Conservation (phyloP, 352 stramenopile species). For the Globisporangium echinulatum region DNA sequence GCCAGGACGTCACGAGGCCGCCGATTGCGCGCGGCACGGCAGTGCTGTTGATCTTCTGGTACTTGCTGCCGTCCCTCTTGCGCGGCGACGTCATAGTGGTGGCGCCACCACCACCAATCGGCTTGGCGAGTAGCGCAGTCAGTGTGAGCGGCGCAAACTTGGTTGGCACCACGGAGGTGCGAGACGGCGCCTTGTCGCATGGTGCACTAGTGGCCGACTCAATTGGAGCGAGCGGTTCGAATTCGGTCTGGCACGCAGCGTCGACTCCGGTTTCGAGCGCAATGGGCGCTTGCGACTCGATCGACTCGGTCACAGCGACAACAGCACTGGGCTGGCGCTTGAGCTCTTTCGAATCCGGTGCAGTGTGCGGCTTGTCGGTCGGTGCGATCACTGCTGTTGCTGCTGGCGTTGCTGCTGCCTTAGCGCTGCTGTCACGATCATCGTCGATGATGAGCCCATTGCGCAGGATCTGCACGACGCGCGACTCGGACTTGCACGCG, state of each 20-base stretch:
- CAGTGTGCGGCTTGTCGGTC: background rate
- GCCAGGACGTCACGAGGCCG: constrained; percentile 73
- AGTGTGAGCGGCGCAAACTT: constrained; percentile 37
- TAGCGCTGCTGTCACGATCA: background rate
- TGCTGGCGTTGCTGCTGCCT: background rate
- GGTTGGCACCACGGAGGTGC: constrained; percentile 14
- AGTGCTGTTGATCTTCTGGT: constrained; percentile 67
- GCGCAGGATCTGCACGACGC: constrained; percentile 36
- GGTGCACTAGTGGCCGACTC: no score
- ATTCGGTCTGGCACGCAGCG: constrained; percentile 48
- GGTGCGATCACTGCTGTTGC: background rate
- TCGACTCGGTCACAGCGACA: constrained; percentile 44
- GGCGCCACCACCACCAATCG: background rate
- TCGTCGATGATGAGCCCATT: background rate
- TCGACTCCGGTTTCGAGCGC: constrained; percentile 33
- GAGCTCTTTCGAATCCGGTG: background rate
- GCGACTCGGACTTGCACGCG: constrained; percentile 22
- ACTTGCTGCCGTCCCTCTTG: constrained; percentile 50
- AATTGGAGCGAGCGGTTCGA: background rate
- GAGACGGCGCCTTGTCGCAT: background rate
- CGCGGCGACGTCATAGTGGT: constrained; percentile 11
- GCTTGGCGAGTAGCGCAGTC: constrained; percentile 37
- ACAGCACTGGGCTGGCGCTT: constrained; percentile 47
- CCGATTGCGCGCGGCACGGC: constrained; percentile 57
- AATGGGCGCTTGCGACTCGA: constrained; percentile 59